Base-by-base conservation (phyloP, 768 basidiomycete genomes). In the Chlorophyllum brunneum region DNA sequence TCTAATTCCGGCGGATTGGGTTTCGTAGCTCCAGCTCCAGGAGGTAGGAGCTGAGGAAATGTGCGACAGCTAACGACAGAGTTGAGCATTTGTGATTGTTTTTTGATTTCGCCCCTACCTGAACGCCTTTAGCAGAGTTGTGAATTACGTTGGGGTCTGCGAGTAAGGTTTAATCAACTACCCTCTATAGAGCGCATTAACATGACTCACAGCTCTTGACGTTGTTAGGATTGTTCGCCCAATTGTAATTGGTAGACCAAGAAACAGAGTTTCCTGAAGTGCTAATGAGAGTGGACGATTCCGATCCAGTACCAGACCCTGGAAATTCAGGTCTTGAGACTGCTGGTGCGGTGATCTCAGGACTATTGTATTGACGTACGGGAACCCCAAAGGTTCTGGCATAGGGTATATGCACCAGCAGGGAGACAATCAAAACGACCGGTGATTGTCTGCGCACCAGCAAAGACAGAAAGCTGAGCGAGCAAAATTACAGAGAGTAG, bases 341-440 rank as follows among this genome's bases (percentile, higher is more conserved):
- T 11, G 18, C 13, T 13, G 15, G 11, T 26, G n/a, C 36, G 1
- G 3, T 16, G 51, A 24, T 41, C 8, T n/a, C 23, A 2, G 30
- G 59, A 43, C 70, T 34, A 11, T 26, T 22, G 4, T 15, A 15
- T 36, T 11, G 18, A 31, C 51, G 41, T 54, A 77, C 77, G 45
- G 16, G 61, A 58, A 11, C 79, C 80, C 80, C 80, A 83, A 20
- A 79, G 74, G 61, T 83, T 80, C 60, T 81, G 76, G 67, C 80
- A 82, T 38, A 82, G 71, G 0, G 70, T 74, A 61, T 68, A 83
- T 10, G 63, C 61, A 2, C 79, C 80, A 2, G 51, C 51, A 29
- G 51, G 42, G 18, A 52, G 33, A 44, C 42, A 44, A 22, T 52
- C 51, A 33, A 36, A 52, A 13, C 16, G 51, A 37, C 51, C 51